Base-by-base conservation (phyloP, 495 filamentous ascomycete genomes). In the Penicillium canescens region DNA sequence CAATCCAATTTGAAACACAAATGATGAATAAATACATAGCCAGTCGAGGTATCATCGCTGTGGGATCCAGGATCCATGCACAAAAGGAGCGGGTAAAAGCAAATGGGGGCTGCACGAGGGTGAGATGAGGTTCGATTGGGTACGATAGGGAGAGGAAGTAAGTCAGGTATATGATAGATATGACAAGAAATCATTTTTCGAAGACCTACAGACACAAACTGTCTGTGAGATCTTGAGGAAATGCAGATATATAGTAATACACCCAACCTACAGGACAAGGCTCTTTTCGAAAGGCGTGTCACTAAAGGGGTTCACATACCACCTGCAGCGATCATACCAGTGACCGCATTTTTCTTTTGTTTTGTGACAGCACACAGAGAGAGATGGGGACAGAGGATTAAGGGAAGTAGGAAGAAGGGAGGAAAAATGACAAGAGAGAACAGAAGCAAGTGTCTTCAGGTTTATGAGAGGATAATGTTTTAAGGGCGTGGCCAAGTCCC, bases 401-500 rank as follows among this genome's bases (percentile, higher is more conserved):
- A 54, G 28, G 18, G 18, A 26, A 8, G 6, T 36, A 46, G 23
- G 33, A n/a, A 52, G 49, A 47, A 40, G 38, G 37, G 31, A 42
- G 24, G 4, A 16, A 24, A 55, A 55, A 45, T 3, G 35, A 41
- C 42, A 52, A 42, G 54, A 54, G 21, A 31, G 37, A 36, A 41
- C 3, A 26, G 13, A 42, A 37, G 14, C 10, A n/a, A 2, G 10
- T 41, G 47, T n/a, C 33, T 23, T 23, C 23, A 6, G 13, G 4
- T 12, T 6, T 7, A 8, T 23, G 10, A 4, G 18, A 24, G 3
- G 7, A 26, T 13, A 6, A 23, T 2, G 4, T 8, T 18, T 59
- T 41, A 64, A 42, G 52, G 21, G 11, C 59, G 56, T n/a, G 59
- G 42, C 64, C 64, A 67, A 14, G 56, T 36, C 11, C 57, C 56